Evolutionary conservation across 257 asterid species (phyloP).

Genomic region (Ilex aquifolium): DNA sequence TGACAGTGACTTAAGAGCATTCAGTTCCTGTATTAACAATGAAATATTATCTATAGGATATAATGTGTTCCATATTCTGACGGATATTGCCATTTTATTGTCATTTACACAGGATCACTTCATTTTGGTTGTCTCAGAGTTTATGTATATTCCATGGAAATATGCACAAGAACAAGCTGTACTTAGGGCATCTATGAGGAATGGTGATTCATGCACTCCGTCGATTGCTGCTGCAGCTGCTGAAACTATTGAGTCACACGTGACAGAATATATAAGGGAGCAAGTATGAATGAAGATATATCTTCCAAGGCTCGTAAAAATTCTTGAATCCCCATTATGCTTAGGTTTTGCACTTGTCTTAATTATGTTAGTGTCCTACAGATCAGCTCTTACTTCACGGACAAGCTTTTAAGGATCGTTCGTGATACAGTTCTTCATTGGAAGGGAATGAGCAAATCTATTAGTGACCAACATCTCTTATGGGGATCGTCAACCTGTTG

Average conservation of each 20-base stretch:
- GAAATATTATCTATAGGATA: too few relatives aligned
- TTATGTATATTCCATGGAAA: slow-evolving; percentile 87
- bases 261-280: slow-evolving; percentile 64
- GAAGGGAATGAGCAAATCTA: slow-evolving; percentile 39
- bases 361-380: slow-evolving; percentile 28
- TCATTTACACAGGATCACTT: slow-evolving; percentile 66
- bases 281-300: slow-evolving; percentile 36
- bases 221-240: slow-evolving; percentile 85
- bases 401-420: slow-evolving; percentile 77
- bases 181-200: slow-evolving; percentile 39
- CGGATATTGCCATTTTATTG: neutral
- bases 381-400: slow-evolving; percentile 78
- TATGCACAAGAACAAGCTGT: slow-evolving; percentile 79
- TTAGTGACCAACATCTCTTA: slow-evolving; percentile 26
- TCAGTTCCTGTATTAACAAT: too few relatives aligned
- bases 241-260: slow-evolving; percentile 73
- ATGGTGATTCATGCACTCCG: slow-evolving; percentile 76
- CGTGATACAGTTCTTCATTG: slow-evolving; percentile 65
- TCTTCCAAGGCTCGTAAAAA: slow-evolving; percentile 1
- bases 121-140: slow-evolving; percentile 78
- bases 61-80: too few relatives aligned
- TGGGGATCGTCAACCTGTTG: slow-evolving; percentile 37
- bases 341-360: neutral
- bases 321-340: slow-evolving; percentile 6
- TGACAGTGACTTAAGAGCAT: too few relatives aligned